A percentile compares a stretch with the other conserved stretches of the same genome.
Conservation (phyloP, 1,284 basidiomycete genomes). For the Trichosporon coremiiforme region DNA sequence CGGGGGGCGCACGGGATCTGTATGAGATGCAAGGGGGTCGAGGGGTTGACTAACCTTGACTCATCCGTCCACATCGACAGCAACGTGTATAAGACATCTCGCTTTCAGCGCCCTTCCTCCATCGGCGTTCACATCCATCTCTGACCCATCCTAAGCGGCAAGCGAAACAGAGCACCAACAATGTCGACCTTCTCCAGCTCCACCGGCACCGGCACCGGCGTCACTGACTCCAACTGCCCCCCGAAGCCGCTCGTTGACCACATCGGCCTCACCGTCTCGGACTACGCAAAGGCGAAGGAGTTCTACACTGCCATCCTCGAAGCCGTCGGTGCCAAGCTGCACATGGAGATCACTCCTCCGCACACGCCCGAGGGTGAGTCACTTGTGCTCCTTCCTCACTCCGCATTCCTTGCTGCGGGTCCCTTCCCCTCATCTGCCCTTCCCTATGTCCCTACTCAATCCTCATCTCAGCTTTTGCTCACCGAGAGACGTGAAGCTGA, state of each 20-base stretch:
- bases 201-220: neutral
- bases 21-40: too few relatives aligned
- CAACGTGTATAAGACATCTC: neutral
- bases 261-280: constrained; percentile 23
- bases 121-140: neutral
- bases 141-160: neutral
- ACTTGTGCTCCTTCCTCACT: too few relatives aligned
- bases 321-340: constrained; percentile 20
- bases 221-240: neutral
- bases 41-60: neutral
- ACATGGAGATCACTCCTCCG: constrained; percentile 23
- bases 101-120: neutral
- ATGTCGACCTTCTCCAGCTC: neutral
- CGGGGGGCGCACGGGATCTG: too few relatives aligned
- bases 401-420: neutral
- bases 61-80: neutral
- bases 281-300: constrained; percentile 26
- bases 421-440: too few relatives aligned
- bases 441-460: too few relatives aligned
- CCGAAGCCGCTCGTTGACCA: constrained; percentile 29
- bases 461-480: too few relatives aligned
- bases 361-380: constrained; percentile 11
- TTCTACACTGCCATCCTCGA: constrained; percentile 27
- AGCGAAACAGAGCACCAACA: neutral
- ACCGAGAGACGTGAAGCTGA: neutral